Conservation (phyloP, 805 yeast species). For the Allodekkera sacchari region DNA sequence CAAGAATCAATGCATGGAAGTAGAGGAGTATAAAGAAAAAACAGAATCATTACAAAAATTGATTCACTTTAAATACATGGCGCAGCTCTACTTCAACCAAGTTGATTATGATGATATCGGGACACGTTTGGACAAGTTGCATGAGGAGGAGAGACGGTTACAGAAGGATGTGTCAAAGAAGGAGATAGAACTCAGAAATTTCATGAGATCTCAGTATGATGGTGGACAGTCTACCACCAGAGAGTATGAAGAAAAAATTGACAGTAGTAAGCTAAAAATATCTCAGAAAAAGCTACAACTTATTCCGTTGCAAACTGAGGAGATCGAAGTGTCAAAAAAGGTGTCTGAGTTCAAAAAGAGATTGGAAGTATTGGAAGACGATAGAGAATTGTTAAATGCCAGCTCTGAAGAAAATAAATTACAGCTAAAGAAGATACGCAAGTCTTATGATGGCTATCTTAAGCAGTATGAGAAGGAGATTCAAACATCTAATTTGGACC, state of each 20-base stretch:
- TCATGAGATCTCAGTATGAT: constrained; percentile 36
- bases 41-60: constrained; percentile 38
- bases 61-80: constrained; percentile 44
- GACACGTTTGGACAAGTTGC: constrained; percentile 24
- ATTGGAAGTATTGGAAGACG: constrained; percentile 40
- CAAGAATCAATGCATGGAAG: constrained; percentile 65
- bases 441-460: constrained; percentile 15
- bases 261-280: constrained; percentile 29
- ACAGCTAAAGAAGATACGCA: constrained; percentile 34
- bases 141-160: constrained; percentile 21
- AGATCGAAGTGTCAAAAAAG: constrained; percentile 38
- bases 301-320: constrained; percentile 56
- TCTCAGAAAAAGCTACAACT: constrained; percentile 20
- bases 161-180: constrained; percentile 11
- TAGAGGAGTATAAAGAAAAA: constrained; percentile 54
- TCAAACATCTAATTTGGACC: constrained; percentile 26
- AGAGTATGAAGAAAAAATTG: constrained; percentile 33
- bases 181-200: constrained; percentile 22
- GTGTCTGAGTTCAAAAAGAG: constrained; percentile 38
- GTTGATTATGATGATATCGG: constrained; percentile 26
- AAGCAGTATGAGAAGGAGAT: constrained; percentile 6
- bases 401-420: constrained; percentile 32
- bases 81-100: constrained; percentile 59
- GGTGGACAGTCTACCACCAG: constrained; percentile 34
- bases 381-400: constrained; percentile 42